These are phyloP conservation scores for Coniochaeta sp. DNA, from an alignment of 2,329 filamentous ascomycete genomes.

Conservation along the genomic window DNA sequence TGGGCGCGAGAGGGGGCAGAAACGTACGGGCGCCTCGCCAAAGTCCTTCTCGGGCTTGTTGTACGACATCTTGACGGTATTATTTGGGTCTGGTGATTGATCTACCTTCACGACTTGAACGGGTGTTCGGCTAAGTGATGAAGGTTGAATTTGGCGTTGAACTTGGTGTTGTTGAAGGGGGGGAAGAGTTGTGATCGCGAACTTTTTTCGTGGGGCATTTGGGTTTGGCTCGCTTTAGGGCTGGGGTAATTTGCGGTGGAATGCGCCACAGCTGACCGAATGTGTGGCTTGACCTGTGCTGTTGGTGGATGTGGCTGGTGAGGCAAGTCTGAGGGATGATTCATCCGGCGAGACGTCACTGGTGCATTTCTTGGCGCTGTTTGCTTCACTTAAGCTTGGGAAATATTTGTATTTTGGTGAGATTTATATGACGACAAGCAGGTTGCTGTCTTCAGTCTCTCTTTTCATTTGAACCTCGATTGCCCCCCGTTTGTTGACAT, in stretches of 20 bases:
- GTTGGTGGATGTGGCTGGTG: background rate
- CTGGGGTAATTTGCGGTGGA: background rate
- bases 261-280: background rate
- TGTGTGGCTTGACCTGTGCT: background rate
- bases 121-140: conserved; percentile 76
- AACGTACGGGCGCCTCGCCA: conserved; percentile 74
- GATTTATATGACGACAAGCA: too few relatives aligned
- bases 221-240: background rate
- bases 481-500: background rate
- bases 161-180: background rate
- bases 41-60: conserved; percentile 93
- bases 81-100: conserved; percentile 11
- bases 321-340: background rate
- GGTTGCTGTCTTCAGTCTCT: background rate
- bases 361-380: conserved; percentile 6
- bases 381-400: too few relatives aligned
- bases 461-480: background rate
- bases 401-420: too few relatives aligned
- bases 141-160: conserved; percentile 26
- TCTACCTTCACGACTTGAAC: conserved; percentile 75
- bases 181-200: background rate
- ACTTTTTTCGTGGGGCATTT: background rate
- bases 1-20: conserved; percentile 1
- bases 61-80: conserved; percentile 70
- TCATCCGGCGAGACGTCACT: conserved; percentile 2